Evolutionary conservation across 2,329 filamentous ascomycete species (phyloP), one percentile per base, ranked within the genome.

Genomic region (Alternaria tenuissima): DNA sequence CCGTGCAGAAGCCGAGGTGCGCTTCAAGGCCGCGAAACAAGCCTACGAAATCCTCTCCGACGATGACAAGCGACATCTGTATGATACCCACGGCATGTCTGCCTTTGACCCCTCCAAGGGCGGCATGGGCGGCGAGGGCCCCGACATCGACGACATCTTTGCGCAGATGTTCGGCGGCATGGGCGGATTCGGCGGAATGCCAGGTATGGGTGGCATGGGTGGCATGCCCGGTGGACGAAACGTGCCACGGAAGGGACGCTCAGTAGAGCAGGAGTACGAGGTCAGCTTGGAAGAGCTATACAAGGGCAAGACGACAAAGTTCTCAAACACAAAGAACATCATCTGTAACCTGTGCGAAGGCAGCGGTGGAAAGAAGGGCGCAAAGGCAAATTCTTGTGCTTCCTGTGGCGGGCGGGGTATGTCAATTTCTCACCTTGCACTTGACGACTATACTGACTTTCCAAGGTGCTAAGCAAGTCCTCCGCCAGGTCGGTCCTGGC

Each of bases 41-140:
- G 95, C 95, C 70, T 99, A 99, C 84, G 95, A 99, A 78, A 98
- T 99, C 76, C 92, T 99, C 57, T 91, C 88, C 81, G 94, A 99
- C 84, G 94, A 98, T 65, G 89, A 98, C 63, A 97, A 96, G 80
- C 91, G 95, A 74, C 86, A 91, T 57, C 81, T 96, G 64, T 99
- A 99, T 83, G 95, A 99, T 76, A 89, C 88, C 64, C 92, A 97
- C 77, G 95, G 95, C 81, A 97, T 98, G 94, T 88, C 91, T 43
- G 95, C 94, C 60, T 98, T 99, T 76, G 93, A 97, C 76, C 88
- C 91, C 52, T 89, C 88, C 38, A 84, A 88, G 55, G 86, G 87
- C 54, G 84, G 84, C 41, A 83, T 84, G 75, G 88, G 87, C 22
- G 89, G 88, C 18, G 84, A 82, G 6, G 57, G 57, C 75, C 87